Conservation (phyloP, 192 early-diverging fungal species). For the Radiomyces spectabilis region DNA sequence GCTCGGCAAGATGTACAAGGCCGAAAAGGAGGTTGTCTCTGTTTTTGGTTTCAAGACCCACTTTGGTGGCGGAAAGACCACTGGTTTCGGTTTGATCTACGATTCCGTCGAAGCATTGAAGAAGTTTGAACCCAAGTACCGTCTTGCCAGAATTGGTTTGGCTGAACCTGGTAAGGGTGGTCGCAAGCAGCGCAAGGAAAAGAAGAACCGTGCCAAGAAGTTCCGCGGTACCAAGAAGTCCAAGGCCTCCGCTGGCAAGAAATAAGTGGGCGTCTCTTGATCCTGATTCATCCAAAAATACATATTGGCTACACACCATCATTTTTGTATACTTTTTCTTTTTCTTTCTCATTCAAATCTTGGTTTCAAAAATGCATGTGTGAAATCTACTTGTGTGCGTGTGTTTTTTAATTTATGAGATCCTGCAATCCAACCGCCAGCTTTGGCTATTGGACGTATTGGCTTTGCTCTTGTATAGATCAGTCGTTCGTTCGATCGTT, state of each 20-base stretch:
- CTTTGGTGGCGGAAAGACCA: conserved; percentile 95
- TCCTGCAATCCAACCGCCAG: too few relatives aligned
- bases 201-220: conserved; percentile 99
- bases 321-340: background rate
- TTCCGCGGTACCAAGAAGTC: conserved; percentile 94
- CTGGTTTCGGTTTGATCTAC: conserved; percentile 96
- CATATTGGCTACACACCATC: background rate
- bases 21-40: conserved; percentile 81
- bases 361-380: too few relatives aligned
- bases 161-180: conserved; percentile 63
- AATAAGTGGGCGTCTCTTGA: conserved; percentile 16
- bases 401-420: too few relatives aligned
- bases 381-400: too few relatives aligned
- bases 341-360: too few relatives aligned
- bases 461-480: too few relatives aligned
- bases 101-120: conserved; percentile 88
- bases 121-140: conserved; percentile 99
- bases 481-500: too few relatives aligned
- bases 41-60: conserved; percentile 91
- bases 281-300: background rate
- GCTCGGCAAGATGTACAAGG: conserved; percentile 93
- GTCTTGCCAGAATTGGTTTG: conserved; percentile 61
- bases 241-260: conserved; percentile 47
- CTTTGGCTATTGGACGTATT: background rate
- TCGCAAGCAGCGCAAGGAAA: conserved; percentile 98